These are phyloP conservation scores for Kokia cookei DNA, from an alignment of 441 rosid genomes.

Conservation along the genomic window DNA sequence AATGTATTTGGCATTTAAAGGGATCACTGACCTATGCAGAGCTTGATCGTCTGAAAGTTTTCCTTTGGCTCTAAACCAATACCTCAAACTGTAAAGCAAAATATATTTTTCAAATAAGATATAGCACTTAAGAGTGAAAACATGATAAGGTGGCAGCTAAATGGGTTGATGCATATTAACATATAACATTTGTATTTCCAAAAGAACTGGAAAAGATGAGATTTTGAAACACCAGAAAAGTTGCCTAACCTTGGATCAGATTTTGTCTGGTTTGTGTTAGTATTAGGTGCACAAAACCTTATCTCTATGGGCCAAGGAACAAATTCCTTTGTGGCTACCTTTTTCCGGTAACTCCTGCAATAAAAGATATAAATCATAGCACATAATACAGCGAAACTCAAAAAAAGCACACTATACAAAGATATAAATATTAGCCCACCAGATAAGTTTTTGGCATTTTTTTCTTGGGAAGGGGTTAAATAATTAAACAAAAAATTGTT, in stretches of 20 bases:
- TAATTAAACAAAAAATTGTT: neutral
- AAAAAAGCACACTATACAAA: neutral
- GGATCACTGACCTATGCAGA: conserved; percentile 65
- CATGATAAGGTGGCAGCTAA: neutral
- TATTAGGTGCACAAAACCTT: conserved; percentile 81
- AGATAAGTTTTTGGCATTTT: neutral
- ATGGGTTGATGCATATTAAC: neutral
- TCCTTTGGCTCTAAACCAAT: conserved; percentile 94
- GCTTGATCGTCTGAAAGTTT: conserved; percentile 96
- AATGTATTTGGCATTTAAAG: conserved; percentile 1
- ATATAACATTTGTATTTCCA: neutral
- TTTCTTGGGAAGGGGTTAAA: neutral
- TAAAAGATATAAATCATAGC: conserved; percentile 4
- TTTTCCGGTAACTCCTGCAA: conserved; percentile 86
- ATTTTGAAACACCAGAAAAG: conserved; percentile 9
- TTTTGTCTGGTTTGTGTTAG: conserved; percentile 67
- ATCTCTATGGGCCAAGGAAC: conserved; percentile 97
- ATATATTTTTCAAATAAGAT: conserved; percentile 10
- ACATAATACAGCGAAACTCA: neutral
- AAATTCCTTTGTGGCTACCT: conserved; percentile 55
- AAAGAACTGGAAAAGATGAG: neutral
- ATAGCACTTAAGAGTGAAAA: neutral
- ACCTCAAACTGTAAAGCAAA: conserved; percentile 57
- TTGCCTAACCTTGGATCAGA: conserved; percentile 70
- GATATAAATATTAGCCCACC: neutral